Percentiles rank a stretch among this genome's conserved stretches.
Evolutionary conservation across 306 rosid species (phyloP).

Genomic region (Begonia peltatifolia): DNA sequence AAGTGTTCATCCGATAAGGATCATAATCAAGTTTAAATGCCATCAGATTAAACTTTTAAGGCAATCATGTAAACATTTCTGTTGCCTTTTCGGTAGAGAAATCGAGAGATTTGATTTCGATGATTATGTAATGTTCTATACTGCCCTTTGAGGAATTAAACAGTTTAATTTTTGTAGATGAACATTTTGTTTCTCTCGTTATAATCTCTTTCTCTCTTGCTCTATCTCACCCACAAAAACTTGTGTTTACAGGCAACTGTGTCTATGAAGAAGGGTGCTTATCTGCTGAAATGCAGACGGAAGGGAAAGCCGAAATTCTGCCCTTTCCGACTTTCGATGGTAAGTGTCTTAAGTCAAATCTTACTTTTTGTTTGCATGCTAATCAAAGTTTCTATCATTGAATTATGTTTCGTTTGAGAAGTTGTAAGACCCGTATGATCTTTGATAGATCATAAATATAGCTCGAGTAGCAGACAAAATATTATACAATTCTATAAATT

Average conservation of each 20-base stretch:
- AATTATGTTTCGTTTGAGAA: too few species aligned
- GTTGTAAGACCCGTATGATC: too few species aligned
- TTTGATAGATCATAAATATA: too few species aligned
- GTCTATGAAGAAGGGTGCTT: slow-evolving; percentile 75
- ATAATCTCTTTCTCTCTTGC: not conserved
- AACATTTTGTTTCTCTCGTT: not conserved
- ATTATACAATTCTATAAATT: too few species aligned
- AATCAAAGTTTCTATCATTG: not conserved
- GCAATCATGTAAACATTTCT: not conserved
- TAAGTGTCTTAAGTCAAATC: slow-evolving; percentile 5
- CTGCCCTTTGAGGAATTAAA: too few species aligned
- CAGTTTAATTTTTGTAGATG: not conserved
- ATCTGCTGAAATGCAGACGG: slow-evolving; percentile 56
- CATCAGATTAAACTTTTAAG: not conserved
- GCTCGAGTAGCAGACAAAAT: too few species aligned
- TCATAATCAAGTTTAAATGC: too few species aligned
- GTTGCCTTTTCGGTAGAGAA: not conserved
- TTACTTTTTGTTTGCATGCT: not conserved
- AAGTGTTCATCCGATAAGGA: too few species aligned
- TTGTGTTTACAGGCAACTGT: slow-evolving; percentile 55
- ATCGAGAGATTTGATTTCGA: not conserved
- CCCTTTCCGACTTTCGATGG: slow-evolving; percentile 74
- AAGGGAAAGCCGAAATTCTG: slow-evolving; percentile 77
- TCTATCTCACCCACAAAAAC: slow-evolving; percentile 10
- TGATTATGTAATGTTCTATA: not conserved